A percentile compares a stretch with the other conserved stretches of the same genome.
Conservation (phyloP, 1,284 basidiomycete genomes). For the Cutaneotrichosporon dermatis region DNA sequence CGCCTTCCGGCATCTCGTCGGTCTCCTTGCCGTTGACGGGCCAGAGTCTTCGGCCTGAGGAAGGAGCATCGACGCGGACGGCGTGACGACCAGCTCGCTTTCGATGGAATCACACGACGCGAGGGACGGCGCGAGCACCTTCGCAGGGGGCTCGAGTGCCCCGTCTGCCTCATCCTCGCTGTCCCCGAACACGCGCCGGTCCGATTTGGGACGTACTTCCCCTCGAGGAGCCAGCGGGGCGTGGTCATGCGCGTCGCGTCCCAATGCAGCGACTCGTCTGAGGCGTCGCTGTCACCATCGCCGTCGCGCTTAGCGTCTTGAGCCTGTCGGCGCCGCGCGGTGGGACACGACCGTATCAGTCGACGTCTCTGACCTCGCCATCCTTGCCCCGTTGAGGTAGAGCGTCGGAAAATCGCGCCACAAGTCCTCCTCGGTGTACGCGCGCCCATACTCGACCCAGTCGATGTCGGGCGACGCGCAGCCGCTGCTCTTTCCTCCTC, state of each 20-base stretch:
- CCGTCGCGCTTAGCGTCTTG: too few relatives aligned
- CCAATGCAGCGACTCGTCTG: background rate
- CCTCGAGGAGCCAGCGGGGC: background rate
- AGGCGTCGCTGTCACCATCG: background rate
- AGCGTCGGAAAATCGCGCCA: background rate
- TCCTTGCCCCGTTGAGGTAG: background rate
- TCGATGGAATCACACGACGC: background rate
- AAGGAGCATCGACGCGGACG: background rate
- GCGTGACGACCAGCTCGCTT: background rate
- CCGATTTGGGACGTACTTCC: background rate
- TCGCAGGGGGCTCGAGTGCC: background rate
- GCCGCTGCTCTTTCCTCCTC: background rate
- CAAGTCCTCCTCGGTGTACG: background rate
- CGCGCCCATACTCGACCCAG: background rate
- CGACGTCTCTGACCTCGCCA: background rate
- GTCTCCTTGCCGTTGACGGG: background rate
- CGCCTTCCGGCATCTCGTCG: background rate
- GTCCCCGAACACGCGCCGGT: background rate
- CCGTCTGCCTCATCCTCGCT: background rate
- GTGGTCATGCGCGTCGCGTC: background rate
- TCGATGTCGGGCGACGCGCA: background rate
- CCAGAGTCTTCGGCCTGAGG: too few relatives aligned
- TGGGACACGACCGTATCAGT: background rate
- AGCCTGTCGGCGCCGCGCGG: background rate
- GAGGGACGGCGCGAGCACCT: background rate